A percentile compares a stretch with the other conserved stretches of the same genome.
These are phyloP conservation scores for Hypholoma sublateritium DNA, from an alignment of 768 basidiomycete genomes.

Conservation along the genomic window DNA sequence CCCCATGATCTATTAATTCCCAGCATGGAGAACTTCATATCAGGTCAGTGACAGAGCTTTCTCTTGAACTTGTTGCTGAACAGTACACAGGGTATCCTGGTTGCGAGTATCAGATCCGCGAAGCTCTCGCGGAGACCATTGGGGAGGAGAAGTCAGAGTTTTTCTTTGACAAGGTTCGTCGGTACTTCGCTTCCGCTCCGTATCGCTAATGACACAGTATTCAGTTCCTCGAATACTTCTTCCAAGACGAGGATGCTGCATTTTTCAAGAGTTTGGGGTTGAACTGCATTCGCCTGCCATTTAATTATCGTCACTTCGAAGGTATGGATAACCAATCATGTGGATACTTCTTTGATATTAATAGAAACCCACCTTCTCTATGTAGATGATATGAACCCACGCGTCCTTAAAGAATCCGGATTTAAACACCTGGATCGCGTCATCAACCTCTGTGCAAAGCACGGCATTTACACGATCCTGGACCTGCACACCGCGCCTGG, in stretches of 20 bases:
- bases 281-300: slow-evolving; percentile 75
- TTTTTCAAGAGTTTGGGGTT: slow-evolving; percentile 80
- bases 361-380: background rate
- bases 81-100: slow-evolving; percentile 63
- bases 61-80: background rate
- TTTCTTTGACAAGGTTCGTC: slow-evolving; percentile 79
- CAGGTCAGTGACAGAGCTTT: slow-evolving; percentile 35
- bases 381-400: slow-evolving; percentile 72
- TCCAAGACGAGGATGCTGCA: slow-evolving; percentile 68
- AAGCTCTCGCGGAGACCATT: slow-evolving; percentile 61
- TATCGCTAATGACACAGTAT: background rate
- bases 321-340: slow-evolving; percentile 25
- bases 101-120: slow-evolving; percentile 78
- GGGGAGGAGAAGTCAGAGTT: slow-evolving; percentile 68
- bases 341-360: background rate
- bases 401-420: slow-evolving; percentile 69
- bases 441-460: slow-evolving; percentile 68
- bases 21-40: slow-evolving; percentile 80
- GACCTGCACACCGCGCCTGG: slow-evolving; percentile 80
- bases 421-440: slow-evolving; percentile 86
- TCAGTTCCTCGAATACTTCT: slow-evolving; percentile 84
- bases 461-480: slow-evolving; percentile 79
- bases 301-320: slow-evolving; percentile 78
- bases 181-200: background rate
- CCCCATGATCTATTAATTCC: background rate